A percentile compares a stretch with the other conserved stretches of the same genome.
Evolutionary conservation across 495 filamentous ascomycete species (phyloP).

Genomic region (Symbiotaphrina buchneri): DNA sequence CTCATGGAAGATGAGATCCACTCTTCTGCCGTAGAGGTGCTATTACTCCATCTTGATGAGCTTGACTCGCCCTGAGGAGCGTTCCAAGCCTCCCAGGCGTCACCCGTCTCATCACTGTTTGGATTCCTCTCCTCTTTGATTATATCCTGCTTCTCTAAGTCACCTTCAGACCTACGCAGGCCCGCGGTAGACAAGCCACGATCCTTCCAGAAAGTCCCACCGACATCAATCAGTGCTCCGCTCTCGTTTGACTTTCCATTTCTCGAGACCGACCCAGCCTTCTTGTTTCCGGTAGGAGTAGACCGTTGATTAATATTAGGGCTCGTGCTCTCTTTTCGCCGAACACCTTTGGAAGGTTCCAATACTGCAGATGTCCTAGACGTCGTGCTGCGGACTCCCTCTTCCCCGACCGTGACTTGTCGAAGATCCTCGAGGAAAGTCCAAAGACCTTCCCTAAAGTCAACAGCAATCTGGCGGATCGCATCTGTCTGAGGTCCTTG

Average conservation of each 20-base stretch:
- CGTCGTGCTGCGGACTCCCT: slow-evolving; percentile 41
- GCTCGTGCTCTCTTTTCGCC: neutral
- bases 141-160: neutral
- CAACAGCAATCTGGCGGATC: slow-evolving; percentile 71
- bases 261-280: neutral
- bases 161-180: neutral
- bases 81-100: slow-evolving; percentile 3
- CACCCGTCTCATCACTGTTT: slow-evolving; percentile 2
- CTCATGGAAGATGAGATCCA: neutral
- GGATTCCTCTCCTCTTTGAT: neutral
- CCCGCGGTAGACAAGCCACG: neutral
- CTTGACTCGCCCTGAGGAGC: neutral
- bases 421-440: slow-evolving; percentile 89
- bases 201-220: slow-evolving; percentile 2
- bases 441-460: slow-evolving; percentile 79
- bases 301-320: neutral
- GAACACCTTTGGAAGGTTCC: too few relatives aligned
- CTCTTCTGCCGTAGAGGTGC: slow-evolving; percentile 1
- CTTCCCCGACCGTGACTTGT: slow-evolving; percentile 88
- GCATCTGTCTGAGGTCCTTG: slow-evolving; percentile 16
- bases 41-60: slow-evolving; percentile 3
- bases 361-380: too few relatives aligned
- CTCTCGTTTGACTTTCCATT: neutral
- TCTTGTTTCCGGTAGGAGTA: neutral
- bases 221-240: neutral